Conservation (phyloP, 2,329 filamentous ascomycete species). For the Fusarium siculi region DNA sequence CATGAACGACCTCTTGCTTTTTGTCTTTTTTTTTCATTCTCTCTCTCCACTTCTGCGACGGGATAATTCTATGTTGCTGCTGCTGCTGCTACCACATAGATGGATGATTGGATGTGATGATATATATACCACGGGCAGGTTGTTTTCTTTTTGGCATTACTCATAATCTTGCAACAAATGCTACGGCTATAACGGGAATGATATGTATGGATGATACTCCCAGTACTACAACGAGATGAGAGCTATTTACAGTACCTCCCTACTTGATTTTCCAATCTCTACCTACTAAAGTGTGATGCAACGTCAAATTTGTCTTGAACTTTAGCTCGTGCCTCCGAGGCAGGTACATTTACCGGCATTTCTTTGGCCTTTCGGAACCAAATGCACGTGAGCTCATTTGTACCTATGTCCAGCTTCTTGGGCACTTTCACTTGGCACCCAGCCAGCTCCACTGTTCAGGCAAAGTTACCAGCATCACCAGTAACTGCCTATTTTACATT, state of each 20-base stretch:
- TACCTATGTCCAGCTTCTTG: neutral
- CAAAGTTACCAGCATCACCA: neutral
- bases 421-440: neutral
- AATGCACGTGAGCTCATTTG: slow-evolving; percentile 1
- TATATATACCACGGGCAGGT: slow-evolving; percentile 26
- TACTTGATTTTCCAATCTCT: neutral
- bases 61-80: slow-evolving; percentile 4
- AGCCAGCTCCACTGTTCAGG: slow-evolving; percentile 2
- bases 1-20: slow-evolving; percentile 4
- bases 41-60: slow-evolving; percentile 21
- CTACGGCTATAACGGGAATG: neutral
- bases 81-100: slow-evolving; percentile 16
- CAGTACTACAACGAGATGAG: slow-evolving; percentile 21
- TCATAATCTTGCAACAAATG: neutral
- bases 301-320: neutral
- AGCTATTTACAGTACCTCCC: slow-evolving; percentile 2
- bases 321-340: slow-evolving; percentile 8
- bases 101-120: slow-evolving; percentile 15
- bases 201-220: slow-evolving; percentile 19
- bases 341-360: neutral
- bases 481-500: neutral
- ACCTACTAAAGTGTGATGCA: neutral
- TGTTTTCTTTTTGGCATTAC: neutral
- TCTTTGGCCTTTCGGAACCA: neutral
- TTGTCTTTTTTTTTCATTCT: neutral